Base-by-base conservation (phyloP, 2,329 filamentous ascomycete species). In the Colletotrichum eremochloae region DNA sequence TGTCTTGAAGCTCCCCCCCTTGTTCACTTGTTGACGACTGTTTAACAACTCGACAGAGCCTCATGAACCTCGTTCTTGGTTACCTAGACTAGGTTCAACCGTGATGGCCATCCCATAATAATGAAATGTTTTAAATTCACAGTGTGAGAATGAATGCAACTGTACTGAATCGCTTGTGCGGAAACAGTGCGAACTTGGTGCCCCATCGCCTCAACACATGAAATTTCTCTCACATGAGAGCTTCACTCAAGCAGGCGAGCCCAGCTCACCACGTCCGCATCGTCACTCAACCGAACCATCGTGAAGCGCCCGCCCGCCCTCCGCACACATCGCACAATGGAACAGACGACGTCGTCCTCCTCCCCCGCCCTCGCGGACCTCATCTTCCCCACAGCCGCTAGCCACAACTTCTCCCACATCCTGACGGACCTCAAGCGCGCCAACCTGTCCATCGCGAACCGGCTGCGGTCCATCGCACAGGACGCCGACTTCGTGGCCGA, bases 371-470 rank as follows among this genome's bases (percentile, higher is more conserved):
- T 79, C 50, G 82, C 85, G 36, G 82, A 87, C 77, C 77, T 88
- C 75, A 79, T 89, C 76, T 86, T 89, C 81, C 80, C 87, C 63
- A 81, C 82, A 6, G 81, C 84, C 38, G 85, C 87, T 76, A 87
- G 88, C 77, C 89, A 90, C 75, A 91, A 92, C 74, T 89, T 96
- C 79, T 93, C 91, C 44, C 88, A 88, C 74, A 91, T 90, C 5
- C 89, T 97, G 18, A 86, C 88, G 61, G 91, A 92, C 42, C 89
- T 97, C 73, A 94, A 93, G 79, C 90, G 92, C 76, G 90, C 92
- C 31, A 93, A 94, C 31, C 88, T 97, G 62, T 93, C 92, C 74
- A 90, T 96, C 74, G 87, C 89, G 75, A 97, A 98, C 83, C 92
- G 96, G 20, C 89, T 99, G 15, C 84, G 85, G 40, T 97, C 94